Evolutionary conservation across 805 yeast species (phyloP).

Genomic region (Ogataea polymorpha): DNA sequence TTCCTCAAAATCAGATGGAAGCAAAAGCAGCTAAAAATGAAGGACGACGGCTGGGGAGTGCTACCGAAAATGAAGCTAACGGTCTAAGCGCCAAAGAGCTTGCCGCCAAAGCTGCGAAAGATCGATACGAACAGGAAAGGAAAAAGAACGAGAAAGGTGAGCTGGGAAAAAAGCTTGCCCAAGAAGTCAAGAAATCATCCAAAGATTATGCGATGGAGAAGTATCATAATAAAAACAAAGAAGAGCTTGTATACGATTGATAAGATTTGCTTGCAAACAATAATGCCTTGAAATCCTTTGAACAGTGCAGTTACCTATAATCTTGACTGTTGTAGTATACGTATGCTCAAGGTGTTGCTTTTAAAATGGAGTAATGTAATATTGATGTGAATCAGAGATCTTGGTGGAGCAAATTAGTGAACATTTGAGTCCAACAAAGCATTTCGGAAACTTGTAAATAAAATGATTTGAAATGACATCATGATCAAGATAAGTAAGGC

Average conservation of each 20-base stretch:
- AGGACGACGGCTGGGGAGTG: slow-evolving; percentile 3
- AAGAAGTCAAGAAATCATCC: slow-evolving; percentile 20
- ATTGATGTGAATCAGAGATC: no score
- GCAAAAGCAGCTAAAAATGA: no score
- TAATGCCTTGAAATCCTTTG: no score
- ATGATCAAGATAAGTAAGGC: no score
- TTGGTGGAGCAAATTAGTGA: no score
- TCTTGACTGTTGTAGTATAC: no score
- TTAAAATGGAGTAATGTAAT: no score
- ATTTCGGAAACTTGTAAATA: no score
- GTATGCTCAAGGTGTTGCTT: no score
- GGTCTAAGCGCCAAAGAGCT: slow-evolving; percentile 23
- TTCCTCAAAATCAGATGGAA: no score
- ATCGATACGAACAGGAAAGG: slow-evolving; percentile 17
- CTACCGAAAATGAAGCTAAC: background rate
- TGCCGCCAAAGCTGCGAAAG: slow-evolving; percentile 31
- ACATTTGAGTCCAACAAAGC: no score
- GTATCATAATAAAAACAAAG: slow-evolving; percentile 17
- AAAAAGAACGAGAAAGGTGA: slow-evolving; percentile 23
- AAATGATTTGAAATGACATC: no score
- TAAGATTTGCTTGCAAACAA: background rate
- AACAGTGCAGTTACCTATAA: background rate
- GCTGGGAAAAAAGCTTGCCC: slow-evolving; percentile 27
- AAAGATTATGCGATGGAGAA: slow-evolving; percentile 26
- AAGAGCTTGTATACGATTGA: slow-evolving; percentile 21